These are phyloP conservation scores for Diaporthe helianthi DNA, from an alignment of 2,329 filamentous ascomycete species.

Conservation along the genomic window DNA sequence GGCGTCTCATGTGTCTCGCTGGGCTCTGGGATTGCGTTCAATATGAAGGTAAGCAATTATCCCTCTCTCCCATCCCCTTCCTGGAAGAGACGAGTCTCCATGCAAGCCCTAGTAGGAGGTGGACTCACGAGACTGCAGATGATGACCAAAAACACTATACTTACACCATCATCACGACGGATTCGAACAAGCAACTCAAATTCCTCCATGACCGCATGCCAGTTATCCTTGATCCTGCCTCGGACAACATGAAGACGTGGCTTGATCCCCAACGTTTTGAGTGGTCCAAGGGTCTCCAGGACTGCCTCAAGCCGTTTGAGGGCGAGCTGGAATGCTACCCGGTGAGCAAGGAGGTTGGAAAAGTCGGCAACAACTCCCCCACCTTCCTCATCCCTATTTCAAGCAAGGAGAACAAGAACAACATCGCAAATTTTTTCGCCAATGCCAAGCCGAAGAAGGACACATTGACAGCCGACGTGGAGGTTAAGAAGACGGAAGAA, in stretches of 20 bases:
- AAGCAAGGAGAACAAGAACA: conserved; percentile 87
- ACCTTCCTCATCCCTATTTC: conserved; percentile 83
- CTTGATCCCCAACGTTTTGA: conserved; percentile 74
- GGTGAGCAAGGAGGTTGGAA: conserved; percentile 88
- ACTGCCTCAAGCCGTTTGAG: conserved; percentile 77
- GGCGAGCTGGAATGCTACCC: conserved; percentile 85
- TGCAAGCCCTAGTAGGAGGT: background rate
- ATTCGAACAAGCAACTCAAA: conserved; percentile 79
- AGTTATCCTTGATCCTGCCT: conserved; percentile 82
- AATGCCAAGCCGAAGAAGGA: conserved; percentile 58
- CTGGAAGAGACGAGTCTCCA: background rate
- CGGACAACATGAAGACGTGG: conserved; percentile 75
- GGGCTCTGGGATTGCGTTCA: conserved; percentile 90
- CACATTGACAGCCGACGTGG: conserved; percentile 41
- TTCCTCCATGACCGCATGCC: conserved; percentile 98
- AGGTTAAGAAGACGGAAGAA: conserved; percentile 44
- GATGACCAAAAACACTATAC: conserved; percentile 78
- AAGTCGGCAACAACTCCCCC: conserved; percentile 90
- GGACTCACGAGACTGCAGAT: conserved; percentile 44
- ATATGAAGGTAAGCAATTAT: conserved; percentile 68
- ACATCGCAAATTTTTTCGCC: conserved; percentile 92
- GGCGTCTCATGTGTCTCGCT: conserved; percentile 84
- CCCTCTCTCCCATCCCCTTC: background rate
- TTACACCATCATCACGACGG: conserved; percentile 93
- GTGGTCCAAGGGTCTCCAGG: conserved; percentile 82